Percentiles rank a stretch among this genome's conserved stretches.
Conservation (phyloP, 805 yeast genomes). For the Zygosaccharomyces lentus region DNA sequence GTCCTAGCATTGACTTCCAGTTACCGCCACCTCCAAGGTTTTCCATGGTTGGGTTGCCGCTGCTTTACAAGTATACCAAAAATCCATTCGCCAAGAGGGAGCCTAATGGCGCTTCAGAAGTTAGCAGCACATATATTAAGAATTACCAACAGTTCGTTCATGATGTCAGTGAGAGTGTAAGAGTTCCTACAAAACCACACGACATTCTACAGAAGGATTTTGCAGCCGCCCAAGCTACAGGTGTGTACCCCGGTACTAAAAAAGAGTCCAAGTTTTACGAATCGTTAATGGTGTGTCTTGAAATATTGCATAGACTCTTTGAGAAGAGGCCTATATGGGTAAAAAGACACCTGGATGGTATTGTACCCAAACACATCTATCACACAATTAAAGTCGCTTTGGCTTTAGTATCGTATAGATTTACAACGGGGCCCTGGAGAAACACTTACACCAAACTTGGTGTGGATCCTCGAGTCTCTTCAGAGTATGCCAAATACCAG, state of each 20-base stretch:
- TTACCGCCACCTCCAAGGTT: constrained; percentile 85
- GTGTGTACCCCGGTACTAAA: constrained; percentile 35
- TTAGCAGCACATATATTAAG: constrained; percentile 41
- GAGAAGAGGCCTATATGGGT: constrained; percentile 80
- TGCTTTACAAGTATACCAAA: constrained; percentile 69
- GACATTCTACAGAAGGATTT: constrained; percentile 46
- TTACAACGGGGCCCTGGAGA: constrained; percentile 92
- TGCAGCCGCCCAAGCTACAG: constrained; percentile 33
- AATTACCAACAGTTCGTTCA: constrained; percentile 43
- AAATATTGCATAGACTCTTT: constrained; percentile 44
- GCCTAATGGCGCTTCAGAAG: constrained; percentile 49
- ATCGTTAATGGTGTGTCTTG: constrained; percentile 30
- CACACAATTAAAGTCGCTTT: constrained; percentile 63
- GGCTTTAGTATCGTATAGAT: constrained; percentile 78
- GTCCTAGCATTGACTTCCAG: constrained; percentile 30
- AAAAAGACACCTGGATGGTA: constrained; percentile 59
- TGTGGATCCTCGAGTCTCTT: constrained; percentile 62
- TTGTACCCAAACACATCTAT: constrained; percentile 44
- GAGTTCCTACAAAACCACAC: constrained; percentile 48
- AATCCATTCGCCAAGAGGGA: constrained; percentile 56
- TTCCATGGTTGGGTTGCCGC: constrained; percentile 71
- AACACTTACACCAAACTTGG: constrained; percentile 78
- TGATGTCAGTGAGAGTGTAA: constrained; percentile 42
- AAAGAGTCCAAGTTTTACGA: constrained; percentile 33
- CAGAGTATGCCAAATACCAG: constrained; percentile 60